Evolutionary conservation across 2,329 filamentous ascomycete genomes (phyloP), one percentile per base, ranked within the genome.

Genomic region (Colletotrichum sublineola): DNA sequence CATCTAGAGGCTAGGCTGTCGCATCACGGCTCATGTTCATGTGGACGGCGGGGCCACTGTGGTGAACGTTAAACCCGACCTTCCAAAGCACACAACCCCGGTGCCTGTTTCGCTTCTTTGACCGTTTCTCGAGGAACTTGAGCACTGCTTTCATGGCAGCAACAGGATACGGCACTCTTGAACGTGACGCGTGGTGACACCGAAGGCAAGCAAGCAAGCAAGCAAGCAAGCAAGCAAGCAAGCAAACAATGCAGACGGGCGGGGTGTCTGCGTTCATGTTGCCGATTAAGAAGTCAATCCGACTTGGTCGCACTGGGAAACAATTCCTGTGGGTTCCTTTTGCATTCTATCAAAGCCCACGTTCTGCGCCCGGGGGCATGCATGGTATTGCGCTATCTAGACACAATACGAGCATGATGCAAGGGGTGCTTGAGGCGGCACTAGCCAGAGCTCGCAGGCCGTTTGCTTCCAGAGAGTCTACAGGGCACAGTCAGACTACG

Each of bases 341-440:
- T 33, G 18, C 52, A 18, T 8, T 8, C 4, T 58, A 15, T n/a
- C 60, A 44, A 29, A 55, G 40, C n/a, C n/a, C 4, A 38, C 42
- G 31, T 50, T 46, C 48, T 52, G 24, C 8, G n/a, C 14, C n/a
- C 7, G 11, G 29, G 8, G 50, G 40, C 15, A 18, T 42, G 40
- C 18, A 42, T 18, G 14, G 15, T 5, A 18, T 42, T 5, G 18
- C 42, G 15, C 42, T 24, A n/a, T 33, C 18, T 7, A 36, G 12
- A 46, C 12, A 58, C 24, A 53, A 68, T 38, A 53, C 11, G 24
- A n/a, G 29, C 42, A 38, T 31, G 57, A 71, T 7, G 20, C 46
- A 9, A 67, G 40, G 48, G 18, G n/a, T 50, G 33, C 24, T 24
- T 24, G 24, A 24, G 24, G 24, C 24, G 24, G 24, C 24, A 24